Conservation (phyloP, 1,284 basidiomycete genomes). For the Hortiboletus rubellus region DNA sequence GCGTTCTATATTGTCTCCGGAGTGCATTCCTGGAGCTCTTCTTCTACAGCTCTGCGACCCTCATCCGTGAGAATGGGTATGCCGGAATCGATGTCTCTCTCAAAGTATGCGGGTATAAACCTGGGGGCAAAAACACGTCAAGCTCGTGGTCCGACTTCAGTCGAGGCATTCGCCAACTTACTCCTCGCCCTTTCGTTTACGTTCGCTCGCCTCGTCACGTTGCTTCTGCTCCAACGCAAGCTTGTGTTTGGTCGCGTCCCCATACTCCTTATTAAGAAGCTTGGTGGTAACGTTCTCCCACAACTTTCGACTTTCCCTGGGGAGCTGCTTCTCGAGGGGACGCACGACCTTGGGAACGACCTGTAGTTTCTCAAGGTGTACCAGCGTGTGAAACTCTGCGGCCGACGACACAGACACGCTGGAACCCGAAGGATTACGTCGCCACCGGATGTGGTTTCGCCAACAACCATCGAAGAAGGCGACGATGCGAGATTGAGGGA, state of each 20-base stretch:
- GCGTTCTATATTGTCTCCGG: conserved; percentile 20
- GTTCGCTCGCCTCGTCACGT: conserved; percentile 80
- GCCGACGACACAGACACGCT: conserved; percentile 39
- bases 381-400: conserved; percentile 65
- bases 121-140: conserved; percentile 43
- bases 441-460: conserved; percentile 83
- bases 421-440: conserved; percentile 55
- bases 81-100: conserved; percentile 71
- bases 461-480: conserved; percentile 89
- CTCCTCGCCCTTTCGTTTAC: conserved; percentile 76
- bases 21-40: conserved; percentile 51
- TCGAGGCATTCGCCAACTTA: conserved; percentile 46
- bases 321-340: conserved; percentile 76
- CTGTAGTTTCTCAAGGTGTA: conserved; percentile 76
- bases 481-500: conserved; percentile 76
- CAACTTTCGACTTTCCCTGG: conserved; percentile 82
- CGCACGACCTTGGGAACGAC: conserved; percentile 86
- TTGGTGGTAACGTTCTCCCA: conserved; percentile 86
- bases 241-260: conserved; percentile 87
- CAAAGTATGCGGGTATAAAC: conserved; percentile 82
- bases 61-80: conserved; percentile 70
- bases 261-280: conserved; percentile 83
- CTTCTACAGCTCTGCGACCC: conserved; percentile 68
- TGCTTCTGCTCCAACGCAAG: conserved; percentile 88
- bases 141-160: neutral